Conservation (phyloP, 805 yeast species). For the Sugiyamaella valdiviana region DNA sequence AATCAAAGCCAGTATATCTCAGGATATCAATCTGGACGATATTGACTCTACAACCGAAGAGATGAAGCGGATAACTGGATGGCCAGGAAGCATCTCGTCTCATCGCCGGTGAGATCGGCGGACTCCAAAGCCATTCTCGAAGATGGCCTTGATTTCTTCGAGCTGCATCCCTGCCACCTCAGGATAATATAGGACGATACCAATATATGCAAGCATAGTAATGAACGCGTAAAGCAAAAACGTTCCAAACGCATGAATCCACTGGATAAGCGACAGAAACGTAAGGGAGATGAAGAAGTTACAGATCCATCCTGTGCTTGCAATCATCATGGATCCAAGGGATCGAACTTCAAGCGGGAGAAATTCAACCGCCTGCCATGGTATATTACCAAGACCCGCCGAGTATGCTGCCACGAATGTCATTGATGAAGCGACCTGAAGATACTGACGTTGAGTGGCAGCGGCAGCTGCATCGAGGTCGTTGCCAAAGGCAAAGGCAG, state of each 20-base stretch:
- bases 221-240: slow-evolving; percentile 84
- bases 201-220: slow-evolving; percentile 61
- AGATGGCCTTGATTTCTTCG: slow-evolving; percentile 80
- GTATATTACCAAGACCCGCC: slow-evolving; percentile 91
- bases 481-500: slow-evolving; percentile 70
- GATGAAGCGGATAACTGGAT: slow-evolving; percentile 14
- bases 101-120: slow-evolving; percentile 5
- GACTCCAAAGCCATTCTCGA: slow-evolving; percentile 52
- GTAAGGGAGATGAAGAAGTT: slow-evolving; percentile 85
- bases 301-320: slow-evolving; percentile 94
- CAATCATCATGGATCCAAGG: slow-evolving; percentile 81
- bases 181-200: slow-evolving; percentile 81
- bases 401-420: slow-evolving; percentile 86
- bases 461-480: slow-evolving; percentile 20
- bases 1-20: slow-evolving; percentile 6
- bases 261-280: slow-evolving; percentile 84
- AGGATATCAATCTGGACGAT: slow-evolving; percentile 3
- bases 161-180: slow-evolving; percentile 85
- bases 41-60: background rate
- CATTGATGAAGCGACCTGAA: slow-evolving; percentile 79
- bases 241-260: slow-evolving; percentile 90
- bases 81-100: slow-evolving; percentile 19
- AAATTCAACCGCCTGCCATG: slow-evolving; percentile 96
- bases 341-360: slow-evolving; percentile 93
- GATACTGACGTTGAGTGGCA: slow-evolving; percentile 56